A percentile compares a stretch with the other conserved stretches of the same genome.
These are phyloP conservation scores for Thalassiosira ordinaria DNA, from an alignment of 352 stramenopile genomes.

Conservation along the genomic window DNA sequence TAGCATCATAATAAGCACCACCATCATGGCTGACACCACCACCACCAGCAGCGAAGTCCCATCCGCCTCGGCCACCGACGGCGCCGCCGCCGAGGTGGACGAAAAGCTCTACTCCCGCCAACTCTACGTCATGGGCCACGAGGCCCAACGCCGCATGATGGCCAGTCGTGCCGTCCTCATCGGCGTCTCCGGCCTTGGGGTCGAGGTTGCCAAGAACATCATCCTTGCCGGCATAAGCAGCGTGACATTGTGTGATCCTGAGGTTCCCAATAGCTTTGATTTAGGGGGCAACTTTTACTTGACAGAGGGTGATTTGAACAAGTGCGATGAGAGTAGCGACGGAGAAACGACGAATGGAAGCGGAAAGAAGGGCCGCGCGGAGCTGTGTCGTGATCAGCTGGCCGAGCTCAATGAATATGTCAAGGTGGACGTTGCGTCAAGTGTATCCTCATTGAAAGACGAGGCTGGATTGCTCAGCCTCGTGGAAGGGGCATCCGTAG, in stretches of 20 bases:
- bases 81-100: constrained; percentile 73
- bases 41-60: neutral
- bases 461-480: constrained; percentile 58
- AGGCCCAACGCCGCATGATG: constrained; percentile 97
- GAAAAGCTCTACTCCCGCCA: constrained; percentile 92
- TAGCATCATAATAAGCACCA: no score
- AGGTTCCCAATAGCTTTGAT: constrained; percentile 88
- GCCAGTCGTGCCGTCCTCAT: constrained; percentile 94
- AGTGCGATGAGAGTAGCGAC: constrained; percentile 6
- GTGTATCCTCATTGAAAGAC: constrained; percentile 54
- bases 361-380: constrained; percentile 88
- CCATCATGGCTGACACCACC: constrained; percentile 12
- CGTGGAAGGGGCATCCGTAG: constrained; percentile 60
- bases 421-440: constrained; percentile 63
- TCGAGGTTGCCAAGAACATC: constrained; percentile 99
- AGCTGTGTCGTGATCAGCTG: constrained; percentile 90
- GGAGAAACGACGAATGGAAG: no score
- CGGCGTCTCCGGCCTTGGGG: constrained; percentile 93
- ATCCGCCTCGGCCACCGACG: neutral
- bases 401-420: constrained; percentile 98
- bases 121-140: constrained; percentile 99
- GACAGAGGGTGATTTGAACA: constrained; percentile 86
- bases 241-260: constrained; percentile 94
- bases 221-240: constrained; percentile 92
- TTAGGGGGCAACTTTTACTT: constrained; percentile 97